These are phyloP conservation scores for Cydonia oblonga DNA, from an alignment of 331 rosid species.

Conservation along the genomic window DNA sequence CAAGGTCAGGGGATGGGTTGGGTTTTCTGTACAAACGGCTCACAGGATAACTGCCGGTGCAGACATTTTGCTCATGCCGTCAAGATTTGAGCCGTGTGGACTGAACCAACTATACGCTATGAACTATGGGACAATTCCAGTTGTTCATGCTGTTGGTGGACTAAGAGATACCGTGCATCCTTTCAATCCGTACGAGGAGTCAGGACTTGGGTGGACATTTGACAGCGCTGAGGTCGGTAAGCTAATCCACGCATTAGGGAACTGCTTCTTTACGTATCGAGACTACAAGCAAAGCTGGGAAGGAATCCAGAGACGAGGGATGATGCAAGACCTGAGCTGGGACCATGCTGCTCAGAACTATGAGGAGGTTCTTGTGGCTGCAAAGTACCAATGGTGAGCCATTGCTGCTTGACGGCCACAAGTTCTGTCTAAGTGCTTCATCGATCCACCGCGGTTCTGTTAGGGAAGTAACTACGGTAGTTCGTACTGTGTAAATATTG, in stretches of 20 bases:
- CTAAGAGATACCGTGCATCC: slow-evolving; percentile 72
- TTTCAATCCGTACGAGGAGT: slow-evolving; percentile 62
- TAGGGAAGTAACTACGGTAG: not conserved
- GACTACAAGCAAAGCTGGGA: slow-evolving; percentile 87
- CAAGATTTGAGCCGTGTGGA: slow-evolving; percentile 96
- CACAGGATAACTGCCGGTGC: slow-evolving; percentile 91
- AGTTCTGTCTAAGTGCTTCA: not conserved
- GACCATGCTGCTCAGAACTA: slow-evolving; percentile 79
- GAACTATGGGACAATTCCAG: slow-evolving; percentile 86
- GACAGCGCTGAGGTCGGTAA: slow-evolving; percentile 60
- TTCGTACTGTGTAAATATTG: slow-evolving; percentile 6
- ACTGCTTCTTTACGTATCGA: slow-evolving; percentile 60
- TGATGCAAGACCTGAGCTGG: slow-evolving; percentile 88
- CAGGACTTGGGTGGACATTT: slow-evolving; percentile 86
- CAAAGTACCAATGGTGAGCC: slow-evolving; percentile 83
- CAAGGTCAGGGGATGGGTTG: slow-evolving; percentile 82
- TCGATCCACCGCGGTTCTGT: not conserved
- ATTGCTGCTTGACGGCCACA: not conserved
- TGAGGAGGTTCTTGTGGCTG: slow-evolving; percentile 87
- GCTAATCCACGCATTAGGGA: slow-evolving; percentile 61
- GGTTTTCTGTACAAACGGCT: slow-evolving; percentile 73
- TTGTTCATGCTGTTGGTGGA: slow-evolving; percentile 92
- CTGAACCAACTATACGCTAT: slow-evolving; percentile 91
- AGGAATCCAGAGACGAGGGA: slow-evolving; percentile 90
- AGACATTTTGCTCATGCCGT: slow-evolving; percentile 90